Conservation (phyloP, 2,329 filamentous ascomycete species). For the Fusarium newnesense region DNA sequence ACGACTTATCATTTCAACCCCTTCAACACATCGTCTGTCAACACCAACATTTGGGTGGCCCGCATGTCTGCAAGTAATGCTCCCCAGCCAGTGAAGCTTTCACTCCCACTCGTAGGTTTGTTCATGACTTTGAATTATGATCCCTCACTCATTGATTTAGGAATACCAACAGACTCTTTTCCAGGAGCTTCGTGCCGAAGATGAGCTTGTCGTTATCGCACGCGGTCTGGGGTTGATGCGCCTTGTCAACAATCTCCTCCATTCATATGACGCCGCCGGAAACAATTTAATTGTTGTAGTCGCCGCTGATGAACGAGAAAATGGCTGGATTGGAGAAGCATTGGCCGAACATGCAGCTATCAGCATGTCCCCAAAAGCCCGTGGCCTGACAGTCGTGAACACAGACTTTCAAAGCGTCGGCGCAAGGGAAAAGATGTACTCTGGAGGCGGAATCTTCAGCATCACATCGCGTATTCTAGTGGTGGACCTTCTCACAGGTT, state of each 20-base stretch:
- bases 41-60: slow-evolving; percentile 35
- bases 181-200: slow-evolving; percentile 86
- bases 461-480: slow-evolving; percentile 96
- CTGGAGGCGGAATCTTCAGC: slow-evolving; percentile 89
- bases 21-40: slow-evolving; percentile 23
- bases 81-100: slow-evolving; percentile 80
- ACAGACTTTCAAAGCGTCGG: slow-evolving; percentile 92
- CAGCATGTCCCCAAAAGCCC: slow-evolving; percentile 82
- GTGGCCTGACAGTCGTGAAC: slow-evolving; percentile 91
- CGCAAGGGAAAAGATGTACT: slow-evolving; percentile 91
- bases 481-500: slow-evolving; percentile 86
- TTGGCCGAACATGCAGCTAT: slow-evolving; percentile 95
- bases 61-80: slow-evolving; percentile 65
- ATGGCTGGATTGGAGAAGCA: slow-evolving; percentile 96
- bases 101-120: slow-evolving; percentile 66
- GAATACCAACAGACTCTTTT: slow-evolving; percentile 97
- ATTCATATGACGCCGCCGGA: slow-evolving; percentile 95
- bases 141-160: slow-evolving; percentile 52
- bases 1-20: slow-evolving; percentile 17
- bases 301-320: slow-evolving; percentile 91
- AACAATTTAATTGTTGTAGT: slow-evolving; percentile 92
- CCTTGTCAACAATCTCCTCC: slow-evolving; percentile 93
- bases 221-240: slow-evolving; percentile 92
- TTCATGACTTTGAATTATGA: not conserved
- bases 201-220: slow-evolving; percentile 93